Evolutionary conservation across 2,329 filamentous ascomycete species (phyloP).

Genomic region (Diplodia corticola): DNA sequence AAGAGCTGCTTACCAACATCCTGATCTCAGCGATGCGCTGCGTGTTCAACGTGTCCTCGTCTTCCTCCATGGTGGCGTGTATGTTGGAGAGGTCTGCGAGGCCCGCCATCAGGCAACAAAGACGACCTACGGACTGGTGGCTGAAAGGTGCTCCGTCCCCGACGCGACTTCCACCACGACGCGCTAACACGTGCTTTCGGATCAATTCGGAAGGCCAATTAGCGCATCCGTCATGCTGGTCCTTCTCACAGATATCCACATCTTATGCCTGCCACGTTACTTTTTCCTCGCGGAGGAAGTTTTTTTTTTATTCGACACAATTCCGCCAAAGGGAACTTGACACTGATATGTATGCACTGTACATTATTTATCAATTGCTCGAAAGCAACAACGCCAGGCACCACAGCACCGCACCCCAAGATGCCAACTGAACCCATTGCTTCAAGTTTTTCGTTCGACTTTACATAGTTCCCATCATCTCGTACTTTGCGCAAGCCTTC

Average conservation of each 20-base stretch:
- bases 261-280: not conserved
- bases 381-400: too few species aligned
- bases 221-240: not conserved
- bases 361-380: too few species aligned
- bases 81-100: not conserved
- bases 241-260: not conserved
- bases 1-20: conserved; percentile 1
- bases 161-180: not conserved
- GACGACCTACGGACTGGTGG: not conserved
- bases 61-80: conserved; percentile 3
- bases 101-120: not conserved
- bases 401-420: too few species aligned
- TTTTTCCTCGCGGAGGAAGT: not conserved
- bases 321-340: too few species aligned
- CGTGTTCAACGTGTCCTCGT: conserved; percentile 9
- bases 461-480: not conserved
- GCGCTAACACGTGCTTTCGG: conserved; percentile 4
- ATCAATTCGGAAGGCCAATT: not conserved
- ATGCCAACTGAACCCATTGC: too few species aligned
- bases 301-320: not conserved
- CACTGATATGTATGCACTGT: too few species aligned
- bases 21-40: conserved; percentile 21
- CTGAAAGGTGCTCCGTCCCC: not conserved
- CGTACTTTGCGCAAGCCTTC: too few species aligned
- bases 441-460: too few species aligned